Evolutionary conservation across 2,329 filamentous ascomycete genomes (phyloP), one percentile per base, ranked within the genome.

Genomic region (Beauveria brongniartii): DNA sequence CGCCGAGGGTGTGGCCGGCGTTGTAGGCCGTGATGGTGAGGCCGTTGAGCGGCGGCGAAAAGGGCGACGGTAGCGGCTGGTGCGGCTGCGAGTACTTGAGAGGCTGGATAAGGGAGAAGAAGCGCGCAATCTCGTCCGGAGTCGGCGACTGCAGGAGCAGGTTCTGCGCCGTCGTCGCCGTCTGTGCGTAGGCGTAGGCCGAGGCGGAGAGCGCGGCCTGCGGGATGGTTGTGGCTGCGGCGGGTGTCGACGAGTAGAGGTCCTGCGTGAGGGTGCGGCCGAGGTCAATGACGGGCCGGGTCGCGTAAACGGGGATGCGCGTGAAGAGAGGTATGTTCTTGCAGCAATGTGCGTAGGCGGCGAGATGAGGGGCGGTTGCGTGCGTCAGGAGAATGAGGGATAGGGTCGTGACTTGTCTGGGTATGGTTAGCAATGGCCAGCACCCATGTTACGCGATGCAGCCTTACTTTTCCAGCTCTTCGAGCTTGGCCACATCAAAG

Each of bases 81-180:
- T 96, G 92, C 3, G 94, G 92, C 72, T 99, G 94, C 1, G 92
- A 96, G 77, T 97, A 99, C 75, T 97, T 97, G 41, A 99, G 80
- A 1, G 92, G 88, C 65, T 95, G 91, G 66, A 99, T 92, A 10
- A 91, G 82, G 24, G 89, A 89, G 73, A 97, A 99, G 75, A 96
- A 97, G 55, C 86, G 85, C 34, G 91, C 90, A 64, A 99, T 97
- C 70, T 99, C 94, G 61, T 96, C 91, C 4, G 86, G 74, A 0
- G 89, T 91, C 0, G 94, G 94, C 1, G 91, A 83, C 70, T 86
- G 79, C 52, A 84, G 73, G 66, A 88, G 74, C 67, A 89, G 82
- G 58, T 85, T 82, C 63, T 80, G 74, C 48, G 77, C 77, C 2
- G 75, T 68, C 1, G 80, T 76, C 3, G 78, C 73, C 18, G 79